Evolutionary conservation across 805 yeast genomes (phyloP).

Genomic region (Candida andamanensis): DNA sequence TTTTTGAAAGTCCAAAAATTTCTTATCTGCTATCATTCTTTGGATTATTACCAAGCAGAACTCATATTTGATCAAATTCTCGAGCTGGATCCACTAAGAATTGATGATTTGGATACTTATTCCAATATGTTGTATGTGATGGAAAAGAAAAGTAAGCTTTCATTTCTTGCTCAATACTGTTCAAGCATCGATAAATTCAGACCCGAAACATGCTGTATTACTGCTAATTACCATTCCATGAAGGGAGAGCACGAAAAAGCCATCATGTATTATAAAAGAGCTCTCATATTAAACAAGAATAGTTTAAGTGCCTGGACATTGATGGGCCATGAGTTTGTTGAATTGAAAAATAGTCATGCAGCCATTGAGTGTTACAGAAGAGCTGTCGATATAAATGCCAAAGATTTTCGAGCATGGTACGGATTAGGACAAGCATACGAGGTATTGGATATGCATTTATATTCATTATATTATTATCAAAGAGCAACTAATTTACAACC

Average conservation of each 20-base stretch:
- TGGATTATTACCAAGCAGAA: slow-evolving; percentile 82
- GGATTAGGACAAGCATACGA: slow-evolving; percentile 98
- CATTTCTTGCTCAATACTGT: slow-evolving; percentile 82
- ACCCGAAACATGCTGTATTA: slow-evolving; percentile 90
- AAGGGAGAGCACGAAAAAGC: slow-evolving; percentile 94
- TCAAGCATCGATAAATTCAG: slow-evolving; percentile 78
- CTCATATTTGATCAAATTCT: slow-evolving; percentile 70
- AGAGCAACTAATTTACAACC: slow-evolving; percentile 86
- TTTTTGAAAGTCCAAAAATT: slow-evolving; percentile 81
- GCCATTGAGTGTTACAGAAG: slow-evolving; percentile 93
- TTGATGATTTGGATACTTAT: slow-evolving; percentile 88
- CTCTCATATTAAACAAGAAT: slow-evolving; percentile 71
- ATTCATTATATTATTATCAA: slow-evolving; percentile 89
- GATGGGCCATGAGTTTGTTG: slow-evolving; percentile 99
- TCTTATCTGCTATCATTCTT: slow-evolving; percentile 71
- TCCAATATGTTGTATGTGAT: slow-evolving; percentile 94
- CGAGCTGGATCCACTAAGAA: slow-evolving; percentile 69
- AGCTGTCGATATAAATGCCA: slow-evolving; percentile 84
- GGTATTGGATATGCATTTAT: slow-evolving; percentile 89
- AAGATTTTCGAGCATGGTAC: slow-evolving; percentile 96
- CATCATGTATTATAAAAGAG: slow-evolving; percentile 86
- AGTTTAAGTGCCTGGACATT: slow-evolving; percentile 94
- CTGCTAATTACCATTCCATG: slow-evolving; percentile 90
- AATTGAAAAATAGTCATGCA: slow-evolving; percentile 91
- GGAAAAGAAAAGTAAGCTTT: slow-evolving; percentile 80